Conservation (phyloP, 495 filamentous ascomycete species). For the Podospora anserina region DNA sequence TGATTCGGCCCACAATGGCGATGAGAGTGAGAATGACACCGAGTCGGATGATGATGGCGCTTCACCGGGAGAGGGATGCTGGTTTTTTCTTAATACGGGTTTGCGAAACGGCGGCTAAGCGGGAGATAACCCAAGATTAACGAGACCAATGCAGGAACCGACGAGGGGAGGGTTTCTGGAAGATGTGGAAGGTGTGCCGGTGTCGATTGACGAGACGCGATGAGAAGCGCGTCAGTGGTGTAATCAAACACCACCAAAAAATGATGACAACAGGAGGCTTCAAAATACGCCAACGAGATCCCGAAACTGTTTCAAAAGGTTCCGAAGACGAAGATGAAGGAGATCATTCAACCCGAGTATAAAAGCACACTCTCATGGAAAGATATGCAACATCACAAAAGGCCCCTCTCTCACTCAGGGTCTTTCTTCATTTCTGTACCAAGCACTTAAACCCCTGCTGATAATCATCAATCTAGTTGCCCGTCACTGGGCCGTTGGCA, state of each 20-base stretch:
- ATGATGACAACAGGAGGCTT: not conserved
- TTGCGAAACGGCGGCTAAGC: not conserved
- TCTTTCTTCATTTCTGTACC: not conserved
- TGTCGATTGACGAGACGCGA: not conserved
- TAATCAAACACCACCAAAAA: not conserved
- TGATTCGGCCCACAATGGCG: not conserved
- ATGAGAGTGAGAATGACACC: not conserved
- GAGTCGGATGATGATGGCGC: not conserved
- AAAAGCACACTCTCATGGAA: not conserved
- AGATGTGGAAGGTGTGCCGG: not conserved
- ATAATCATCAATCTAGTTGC: not conserved
- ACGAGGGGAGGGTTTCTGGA: not conserved
- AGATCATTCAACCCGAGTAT: not conserved
- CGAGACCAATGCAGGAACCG: not conserved
- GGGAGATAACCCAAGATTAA: not conserved
- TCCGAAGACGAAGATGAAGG: not conserved
- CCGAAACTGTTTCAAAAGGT: not conserved
- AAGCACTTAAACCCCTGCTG: not conserved
- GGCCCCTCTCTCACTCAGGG: not conserved
- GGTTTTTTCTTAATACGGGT: not conserved
- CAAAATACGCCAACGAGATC: not conserved
- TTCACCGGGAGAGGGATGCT: not conserved
- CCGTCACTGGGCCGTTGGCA: not conserved
- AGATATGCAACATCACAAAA: not conserved
- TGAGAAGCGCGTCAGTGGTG: not conserved